Conservation (phyloP, 2,329 filamentous ascomycete genomes). For the Cytospora piceae region DNA sequence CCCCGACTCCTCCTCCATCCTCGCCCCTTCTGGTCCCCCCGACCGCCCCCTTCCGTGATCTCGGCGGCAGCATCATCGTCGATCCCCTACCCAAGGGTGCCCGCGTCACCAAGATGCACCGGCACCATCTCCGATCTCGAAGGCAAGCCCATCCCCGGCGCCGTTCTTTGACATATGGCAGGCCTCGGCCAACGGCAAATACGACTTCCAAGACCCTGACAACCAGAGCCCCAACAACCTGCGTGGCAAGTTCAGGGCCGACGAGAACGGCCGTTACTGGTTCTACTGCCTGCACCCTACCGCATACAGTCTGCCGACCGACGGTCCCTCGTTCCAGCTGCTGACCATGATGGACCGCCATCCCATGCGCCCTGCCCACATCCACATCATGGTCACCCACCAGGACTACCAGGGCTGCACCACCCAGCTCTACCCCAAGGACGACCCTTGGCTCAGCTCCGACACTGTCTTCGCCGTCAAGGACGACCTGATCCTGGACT, state of each 20-base stretch:
- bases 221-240: slow-evolving; percentile 54
- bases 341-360: slow-evolving; percentile 35
- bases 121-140: slow-evolving; percentile 42
- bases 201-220: slow-evolving; percentile 65
- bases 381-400: slow-evolving; percentile 43
- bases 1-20: slow-evolving; percentile 65
- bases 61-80: slow-evolving; percentile 58
- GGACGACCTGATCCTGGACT: slow-evolving; percentile 47
- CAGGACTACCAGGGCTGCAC: slow-evolving; percentile 65
- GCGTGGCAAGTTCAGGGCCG: slow-evolving; percentile 65
- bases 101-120: slow-evolving; percentile 58
- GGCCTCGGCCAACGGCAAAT: slow-evolving; percentile 60
- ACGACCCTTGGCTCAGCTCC: slow-evolving; percentile 56
- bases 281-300: slow-evolving; percentile 69
- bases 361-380: slow-evolving; percentile 35
- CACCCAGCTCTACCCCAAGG: slow-evolving; percentile 68
- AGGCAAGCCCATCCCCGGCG: slow-evolving; percentile 41
- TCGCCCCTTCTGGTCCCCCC: slow-evolving; percentile 69
- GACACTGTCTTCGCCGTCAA: slow-evolving; percentile 45
- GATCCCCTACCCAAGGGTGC: slow-evolving; percentile 41
- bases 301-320: slow-evolving; percentile 64
- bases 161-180: slow-evolving; percentile 65
- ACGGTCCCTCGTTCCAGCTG: slow-evolving; percentile 42
- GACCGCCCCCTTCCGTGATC: slow-evolving; percentile 60
- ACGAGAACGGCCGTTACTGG: slow-evolving; percentile 63